Evolutionary conservation across 306 rosid genomes (phyloP), one percentile per base, ranked within the genome.

Genomic region (Alnus glutinosa): DNA sequence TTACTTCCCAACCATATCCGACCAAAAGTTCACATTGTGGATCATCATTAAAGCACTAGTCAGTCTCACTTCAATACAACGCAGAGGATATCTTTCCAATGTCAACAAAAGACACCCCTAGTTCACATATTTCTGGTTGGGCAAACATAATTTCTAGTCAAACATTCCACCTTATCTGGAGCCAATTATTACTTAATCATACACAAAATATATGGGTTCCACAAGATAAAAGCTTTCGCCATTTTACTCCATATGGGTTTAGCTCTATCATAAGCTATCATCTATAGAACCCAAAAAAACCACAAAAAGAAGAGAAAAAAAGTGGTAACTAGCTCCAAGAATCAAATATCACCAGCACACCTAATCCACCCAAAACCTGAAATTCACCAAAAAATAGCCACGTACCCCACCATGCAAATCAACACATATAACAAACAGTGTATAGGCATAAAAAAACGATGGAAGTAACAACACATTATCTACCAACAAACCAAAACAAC

Each of bases 401-500:
- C 55, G 23, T 48, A 34, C 19, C 66, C 64, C 69, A 75, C 72
- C 82, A 76, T 57, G 74, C 70, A 77, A 59, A 57, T 76, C 63
- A 72, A 75, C 34, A 73, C 39, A 50, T 9, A 12, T 9, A 55
- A 64, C 78, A 75, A 58, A 79, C 30, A 15, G 46, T 36, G 39
- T 2, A 47, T 7, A 32, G 11, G 32, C 77, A 66, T 59, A 7
- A 59, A 58, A 58, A 61, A 76, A 11, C 14, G 42, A 68, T 39
- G 50, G 51, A 64, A 23, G 9, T 6, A 72, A 58, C 54, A 80
- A 54, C 73, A 72, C 46, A 64, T 48, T 63, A 66, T 73, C 79
- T 68, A 76, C 75, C 52, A 61, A 47, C n/a, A 47, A 67, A 77
- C 19, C 50, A 52, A 77, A 78, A 66, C n/a, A 78, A 51, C 48